Percentiles rank a stretch among this genome's conserved stretches.
Conservation (phyloP, 176 grass and related monocot genomes). For the Bothriochloa decipiens region DNA sequence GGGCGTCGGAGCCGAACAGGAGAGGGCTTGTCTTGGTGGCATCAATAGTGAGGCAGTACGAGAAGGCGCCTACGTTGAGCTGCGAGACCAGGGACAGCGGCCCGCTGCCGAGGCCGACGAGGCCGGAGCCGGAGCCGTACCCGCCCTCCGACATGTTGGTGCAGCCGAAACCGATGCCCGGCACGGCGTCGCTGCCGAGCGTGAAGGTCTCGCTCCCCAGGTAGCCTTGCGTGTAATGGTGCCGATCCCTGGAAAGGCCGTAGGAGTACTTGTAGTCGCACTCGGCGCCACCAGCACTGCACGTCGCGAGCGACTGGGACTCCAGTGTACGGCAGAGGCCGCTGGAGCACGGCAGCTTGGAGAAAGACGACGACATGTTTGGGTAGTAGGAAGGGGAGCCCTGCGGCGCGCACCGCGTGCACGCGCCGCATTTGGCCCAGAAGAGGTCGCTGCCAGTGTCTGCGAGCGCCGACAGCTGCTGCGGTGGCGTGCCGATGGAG, state of each 20-base stretch:
- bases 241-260: not conserved
- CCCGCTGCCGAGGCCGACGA: not conserved
- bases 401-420: not conserved
- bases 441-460: slow-evolving; percentile 20
- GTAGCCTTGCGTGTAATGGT: not conserved
- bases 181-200: not conserved
- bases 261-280: not conserved
- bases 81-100: not conserved
- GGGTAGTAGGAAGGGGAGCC: slow-evolving; percentile 3
- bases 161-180: slow-evolving; percentile 16
- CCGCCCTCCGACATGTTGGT: not conserved
- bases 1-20: not conserved
- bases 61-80: not conserved
- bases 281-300: no score
- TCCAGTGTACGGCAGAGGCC: not conserved
- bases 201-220: not conserved
- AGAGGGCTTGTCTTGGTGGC: not conserved
- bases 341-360: not conserved
- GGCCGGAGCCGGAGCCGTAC: not conserved
- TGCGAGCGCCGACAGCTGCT: not conserved
- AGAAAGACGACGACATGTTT: not conserved
- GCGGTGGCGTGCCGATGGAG: slow-evolving; percentile 9
- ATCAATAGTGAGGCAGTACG: not conserved
- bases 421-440: slow-evolving; percentile 8
- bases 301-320: not conserved